Base-by-base conservation (phyloP, 306 rosid species). In the Cucurbita argyrosperma region DNA sequence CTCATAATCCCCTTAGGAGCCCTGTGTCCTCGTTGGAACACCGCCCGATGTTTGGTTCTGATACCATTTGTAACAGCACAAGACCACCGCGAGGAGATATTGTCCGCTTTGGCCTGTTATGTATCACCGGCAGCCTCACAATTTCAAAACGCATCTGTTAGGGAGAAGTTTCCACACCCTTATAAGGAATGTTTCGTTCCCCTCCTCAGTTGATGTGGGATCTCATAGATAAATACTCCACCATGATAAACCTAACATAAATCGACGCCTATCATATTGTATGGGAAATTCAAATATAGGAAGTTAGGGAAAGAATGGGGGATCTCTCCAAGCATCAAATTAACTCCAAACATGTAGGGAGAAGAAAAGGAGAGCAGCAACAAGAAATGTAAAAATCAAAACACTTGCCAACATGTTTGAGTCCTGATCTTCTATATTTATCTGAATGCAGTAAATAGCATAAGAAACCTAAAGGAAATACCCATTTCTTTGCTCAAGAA, bases 401-500 rank as follows among this genome's bases (percentile, higher is more conserved):
- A 35, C 43, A 14, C 8, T 47, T 43, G 13, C 16, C 38, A 21
- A 19, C 56, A 67, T 21, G 73, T 56, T 23, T 30, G 35, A 68
- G 43, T 14, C 43, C 42, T 14, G 43, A 49, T 49, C 21, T 21
- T 68, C 43, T 21, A 68, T 13, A 4, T 47, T 13, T 26, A 47
- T 47, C 57, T 4, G 23, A 68, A 47, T 68, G 63, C 67, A 55
- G 53, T 54, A 39, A 14, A 47, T 63, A 39, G 14, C 8, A 72
- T 5, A 59, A 68, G 16, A 19, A 37, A 69, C 26, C 50, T 37
- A 26, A 46, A 71, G 70, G 21, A 11, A 0, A 55, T 38, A 87
- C 96, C 96, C 96, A 58, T 90, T 90, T 80, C 87, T 86, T 75
- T 88, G 92, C 55, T 86, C 90, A 40, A 90, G 88, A 55, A 88